Evolutionary conservation across 2,329 filamentous ascomycete species (phyloP).

Genomic region (Fusarium camptoceras): DNA sequence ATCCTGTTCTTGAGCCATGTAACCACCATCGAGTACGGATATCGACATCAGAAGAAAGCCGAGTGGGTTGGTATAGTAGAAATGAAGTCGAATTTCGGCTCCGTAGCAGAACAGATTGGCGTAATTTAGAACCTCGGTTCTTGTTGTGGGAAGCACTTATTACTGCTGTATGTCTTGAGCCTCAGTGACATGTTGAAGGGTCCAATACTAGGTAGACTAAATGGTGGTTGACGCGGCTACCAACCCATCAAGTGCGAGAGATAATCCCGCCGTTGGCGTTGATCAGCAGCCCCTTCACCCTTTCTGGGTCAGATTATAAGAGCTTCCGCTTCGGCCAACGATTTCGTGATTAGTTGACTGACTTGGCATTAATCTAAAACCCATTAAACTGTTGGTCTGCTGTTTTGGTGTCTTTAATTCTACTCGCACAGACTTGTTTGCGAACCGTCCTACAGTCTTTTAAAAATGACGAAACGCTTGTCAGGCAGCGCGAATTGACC

Average conservation of each 20-base stretch:
- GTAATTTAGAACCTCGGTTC: constrained; percentile 18
- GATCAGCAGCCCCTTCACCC: constrained; percentile 14
- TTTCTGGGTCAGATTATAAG: background rate
- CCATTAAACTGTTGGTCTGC: constrained; percentile 9
- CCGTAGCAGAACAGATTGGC: constrained; percentile 17
- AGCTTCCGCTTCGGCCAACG: background rate
- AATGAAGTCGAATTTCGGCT: constrained; percentile 27
- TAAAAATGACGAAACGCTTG: constrained; percentile 15
- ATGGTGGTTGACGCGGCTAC: constrained; percentile 38
- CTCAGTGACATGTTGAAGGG: background rate
- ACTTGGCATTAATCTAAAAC: constrained; percentile 15
- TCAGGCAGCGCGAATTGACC: constrained; percentile 21
- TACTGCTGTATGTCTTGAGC: background rate
- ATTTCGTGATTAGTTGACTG: background rate
- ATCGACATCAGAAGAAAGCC: background rate
- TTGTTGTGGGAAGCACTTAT: background rate
- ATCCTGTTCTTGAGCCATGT: background rate
- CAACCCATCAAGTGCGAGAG: constrained; percentile 8
- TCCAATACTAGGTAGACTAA: background rate
- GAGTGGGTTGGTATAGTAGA: background rate
- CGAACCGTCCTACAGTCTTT: constrained; percentile 21
- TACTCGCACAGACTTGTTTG: constrained; percentile 28
- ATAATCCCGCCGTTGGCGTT: constrained; percentile 39
- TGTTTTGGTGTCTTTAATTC: constrained; percentile 9
- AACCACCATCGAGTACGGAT: background rate